phyloP scores from a whole-genome alignment of 495 filamentous ascomycete species.

The Tirmania nivea region DNA sequence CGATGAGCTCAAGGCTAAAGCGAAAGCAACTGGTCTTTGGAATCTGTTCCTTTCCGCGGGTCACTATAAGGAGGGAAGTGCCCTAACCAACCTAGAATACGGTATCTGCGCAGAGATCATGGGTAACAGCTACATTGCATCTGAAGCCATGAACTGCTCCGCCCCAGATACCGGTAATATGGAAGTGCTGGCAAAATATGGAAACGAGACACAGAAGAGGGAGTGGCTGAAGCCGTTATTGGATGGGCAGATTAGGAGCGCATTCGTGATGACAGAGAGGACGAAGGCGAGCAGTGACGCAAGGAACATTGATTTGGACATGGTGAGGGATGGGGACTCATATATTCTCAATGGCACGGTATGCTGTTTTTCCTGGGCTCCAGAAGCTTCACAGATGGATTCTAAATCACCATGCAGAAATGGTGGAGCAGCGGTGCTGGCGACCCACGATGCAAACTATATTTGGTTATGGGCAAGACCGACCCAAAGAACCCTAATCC shows the following conservation, averaged over 20 bases:
- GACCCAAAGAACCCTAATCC: slow-evolving; percentile 46
- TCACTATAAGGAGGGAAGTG: slow-evolving; percentile 85
- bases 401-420: slow-evolving; percentile 34
- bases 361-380: slow-evolving; percentile 13
- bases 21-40: slow-evolving; percentile 73
- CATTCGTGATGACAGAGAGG: slow-evolving; percentile 88
- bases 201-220: slow-evolving; percentile 70
- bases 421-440: slow-evolving; percentile 92
- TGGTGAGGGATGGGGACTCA: slow-evolving; percentile 56
- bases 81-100: slow-evolving; percentile 79
- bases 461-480: slow-evolving; percentile 81
- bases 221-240: slow-evolving; percentile 67
- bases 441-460: slow-evolving; percentile 71
- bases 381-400: background rate
- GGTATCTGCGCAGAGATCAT: slow-evolving; percentile 81
- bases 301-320: slow-evolving; percentile 65
- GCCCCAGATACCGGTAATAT: slow-evolving; percentile 91
- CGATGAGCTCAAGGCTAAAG: slow-evolving; percentile 71
- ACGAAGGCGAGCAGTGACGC: slow-evolving; percentile 71
- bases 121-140: slow-evolving; percentile 55
- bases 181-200: slow-evolving; percentile 89
- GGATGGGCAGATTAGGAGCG: slow-evolving; percentile 67
- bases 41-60: slow-evolving; percentile 93
- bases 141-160: slow-evolving; percentile 77
- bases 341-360: slow-evolving; percentile 73